A percentile compares a stretch with the other conserved stretches of the same genome.
phyloP scores from a whole-genome alignment of 257 asterid species.

The Avicennia marina region DNA sequence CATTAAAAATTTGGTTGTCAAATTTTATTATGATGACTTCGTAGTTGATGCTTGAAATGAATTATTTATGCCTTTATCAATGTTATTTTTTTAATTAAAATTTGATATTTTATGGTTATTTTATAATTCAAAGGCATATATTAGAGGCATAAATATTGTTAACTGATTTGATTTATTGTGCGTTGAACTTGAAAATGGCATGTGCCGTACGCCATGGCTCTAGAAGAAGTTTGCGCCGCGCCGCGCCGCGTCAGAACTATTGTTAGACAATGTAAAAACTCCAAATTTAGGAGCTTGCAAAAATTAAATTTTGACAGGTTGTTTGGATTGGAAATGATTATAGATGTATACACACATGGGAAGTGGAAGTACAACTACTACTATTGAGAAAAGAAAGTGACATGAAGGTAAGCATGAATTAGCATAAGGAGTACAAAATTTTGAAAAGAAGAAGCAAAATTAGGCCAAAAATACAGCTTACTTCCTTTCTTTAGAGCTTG shows the following conservation, averaged over 20 bases:
- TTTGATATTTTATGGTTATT: too few species aligned
- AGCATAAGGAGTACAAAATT: slow-evolving; percentile 10
- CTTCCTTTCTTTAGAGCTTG: slow-evolving; percentile 87
- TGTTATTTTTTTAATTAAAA: too few species aligned
- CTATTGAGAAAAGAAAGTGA: slow-evolving; percentile 3
- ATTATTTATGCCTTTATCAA: too few species aligned
- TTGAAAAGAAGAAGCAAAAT: neutral
- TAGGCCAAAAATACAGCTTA: slow-evolving; percentile 36
- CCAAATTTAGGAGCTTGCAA: neutral
- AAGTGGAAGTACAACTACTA: slow-evolving; percentile 2
- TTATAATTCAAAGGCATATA: too few species aligned
- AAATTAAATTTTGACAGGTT: neutral
- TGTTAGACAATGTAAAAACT: slow-evolving; percentile 5
- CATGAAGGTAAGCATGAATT: neutral
- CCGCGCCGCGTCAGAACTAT: neutral
- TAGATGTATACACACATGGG: neutral
- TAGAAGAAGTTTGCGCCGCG: too few species aligned
- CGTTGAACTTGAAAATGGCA: too few species aligned
- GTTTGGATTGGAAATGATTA: slow-evolving; percentile 1
- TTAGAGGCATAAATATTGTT: too few species aligned
- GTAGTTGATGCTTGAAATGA: too few species aligned
- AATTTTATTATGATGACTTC: too few species aligned
- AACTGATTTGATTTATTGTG: too few species aligned
- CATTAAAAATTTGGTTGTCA: too few species aligned
- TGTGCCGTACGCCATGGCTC: too few species aligned